These are phyloP conservation scores for Phanerochaete sordida DNA, from an alignment of 768 basidiomycete genomes.

Conservation along the genomic window DNA sequence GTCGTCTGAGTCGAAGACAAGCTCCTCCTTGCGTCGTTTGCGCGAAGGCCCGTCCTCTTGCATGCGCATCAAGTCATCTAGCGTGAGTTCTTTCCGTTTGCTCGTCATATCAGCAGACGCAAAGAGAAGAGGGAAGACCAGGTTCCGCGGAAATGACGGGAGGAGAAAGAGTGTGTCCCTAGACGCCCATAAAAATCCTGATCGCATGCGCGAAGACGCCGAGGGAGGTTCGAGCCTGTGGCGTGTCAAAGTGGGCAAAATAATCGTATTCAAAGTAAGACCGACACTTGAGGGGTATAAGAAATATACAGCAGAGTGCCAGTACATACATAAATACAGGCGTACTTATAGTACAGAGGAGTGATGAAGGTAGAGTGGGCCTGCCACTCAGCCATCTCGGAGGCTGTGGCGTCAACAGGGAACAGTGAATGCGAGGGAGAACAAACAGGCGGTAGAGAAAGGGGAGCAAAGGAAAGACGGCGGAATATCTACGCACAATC, in stretches of 20 bases:
- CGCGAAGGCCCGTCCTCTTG: constrained; percentile 27
- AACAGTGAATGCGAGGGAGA: no score
- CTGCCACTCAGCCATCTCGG: no score
- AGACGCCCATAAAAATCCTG: constrained; percentile 1
- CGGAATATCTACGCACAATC: no score
- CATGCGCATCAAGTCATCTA: constrained; percentile 34
- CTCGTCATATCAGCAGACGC: constrained; percentile 15
- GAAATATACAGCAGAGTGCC: no score
- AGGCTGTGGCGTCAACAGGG: no score
- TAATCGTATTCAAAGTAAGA: no score
- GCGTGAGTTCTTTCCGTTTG: constrained; percentile 29
- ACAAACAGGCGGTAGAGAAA: no score
- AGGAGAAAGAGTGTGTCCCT: not conserved
- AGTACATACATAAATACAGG: no score
- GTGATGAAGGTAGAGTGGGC: no score
- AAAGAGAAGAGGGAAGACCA: not conserved
- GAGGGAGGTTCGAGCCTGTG: not conserved
- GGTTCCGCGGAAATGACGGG: not conserved
- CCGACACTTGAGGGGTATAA: no score
- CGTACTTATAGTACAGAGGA: no score
- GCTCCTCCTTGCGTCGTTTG: constrained; percentile 11
- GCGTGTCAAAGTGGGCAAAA: not conserved
- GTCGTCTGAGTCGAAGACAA: constrained; percentile 9
- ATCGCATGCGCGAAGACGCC: not conserved
- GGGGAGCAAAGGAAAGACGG: no score